Evolutionary conservation across 257 asterid genomes (phyloP), one percentile per base, ranked within the genome.

Genomic region (Cordia subcordata): DNA sequence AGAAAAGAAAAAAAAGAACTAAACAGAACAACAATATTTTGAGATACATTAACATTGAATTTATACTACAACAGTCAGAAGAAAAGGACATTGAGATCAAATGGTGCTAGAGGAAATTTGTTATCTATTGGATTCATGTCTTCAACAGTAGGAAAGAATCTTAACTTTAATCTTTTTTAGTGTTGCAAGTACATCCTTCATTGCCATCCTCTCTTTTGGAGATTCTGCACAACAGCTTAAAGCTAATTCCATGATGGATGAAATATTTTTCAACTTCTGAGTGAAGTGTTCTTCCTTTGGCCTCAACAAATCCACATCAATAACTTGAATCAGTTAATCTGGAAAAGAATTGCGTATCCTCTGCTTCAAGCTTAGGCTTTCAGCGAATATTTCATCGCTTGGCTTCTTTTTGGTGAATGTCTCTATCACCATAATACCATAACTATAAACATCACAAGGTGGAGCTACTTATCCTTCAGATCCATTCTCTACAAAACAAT

Each of bases 361-460:
- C 20, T 23, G 13, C 23, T 63, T 63, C 33, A 63, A 20, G 10
- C 9, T 53, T 13, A 42, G 10, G 23, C 40, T 44, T n/a, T 11
- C 68, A 11, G 19, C 17, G 18, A 63, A 63, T 0, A 21, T 53
- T 9, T 63, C 61, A 53, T 63, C 61, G 39, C 11, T 63, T 1
- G 58, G 67, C 50, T 33, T 50, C 13, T 8, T 51, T 19, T 46
- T 44, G 1, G 51, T 51, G 13, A 50, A 62, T 0, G 45, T 38
- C 19, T 63, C 60, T 60, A 63, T 52, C 5, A 63, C 6, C 44
- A 63, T 1, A 15, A 53, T 63, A 11, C 60, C 68, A 14, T 18
- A 63, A 49, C 68, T 63, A 23, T 52, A 63, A 10, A 53, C 44
- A 20, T 52, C 60, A 1, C 23, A 53, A 8, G 23, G 16, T 63